Evolutionary conservation across 1,284 basidiomycete species (phyloP).

Genomic region (Sporisorium reilianum): DNA sequence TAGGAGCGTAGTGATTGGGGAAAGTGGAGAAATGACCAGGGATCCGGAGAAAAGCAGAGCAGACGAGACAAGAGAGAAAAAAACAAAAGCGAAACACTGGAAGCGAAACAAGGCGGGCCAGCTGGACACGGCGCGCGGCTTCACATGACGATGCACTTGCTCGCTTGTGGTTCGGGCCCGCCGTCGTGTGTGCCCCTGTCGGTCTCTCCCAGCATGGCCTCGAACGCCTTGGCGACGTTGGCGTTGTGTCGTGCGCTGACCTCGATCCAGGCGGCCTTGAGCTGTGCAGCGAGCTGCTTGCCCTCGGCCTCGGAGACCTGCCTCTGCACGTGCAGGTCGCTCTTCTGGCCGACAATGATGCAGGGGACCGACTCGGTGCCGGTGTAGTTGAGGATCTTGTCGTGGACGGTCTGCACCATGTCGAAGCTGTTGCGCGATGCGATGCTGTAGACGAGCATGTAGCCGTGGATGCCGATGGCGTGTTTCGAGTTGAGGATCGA

Average conservation of each 20-base stretch:
- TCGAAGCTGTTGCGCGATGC: constrained; percentile 92
- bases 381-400: constrained; percentile 96
- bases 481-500: constrained; percentile 84
- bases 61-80: constrained; percentile 1
- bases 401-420: constrained; percentile 93
- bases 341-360: constrained; percentile 96
- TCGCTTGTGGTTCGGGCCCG: constrained; percentile 62
- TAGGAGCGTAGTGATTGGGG: background rate
- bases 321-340: constrained; percentile 81
- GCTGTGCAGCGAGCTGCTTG: constrained; percentile 61
- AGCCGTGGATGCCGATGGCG: constrained; percentile 85
- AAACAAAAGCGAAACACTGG: background rate
- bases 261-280: constrained; percentile 67
- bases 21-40: background rate
- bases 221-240: constrained; percentile 68
- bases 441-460: constrained; percentile 93
- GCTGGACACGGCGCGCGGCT: background rate
- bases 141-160: constrained; percentile 65
- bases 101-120: too few species aligned
- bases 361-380: constrained; percentile 90
- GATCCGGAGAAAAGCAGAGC: constrained; percentile 1
- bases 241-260: constrained; percentile 66
- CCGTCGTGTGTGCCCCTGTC: constrained; percentile 58
- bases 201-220: constrained; percentile 65
- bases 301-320: constrained; percentile 68